Evolutionary conservation across 352 stramenopile genomes (phyloP), one percentile per base, ranked within the genome.

Genomic region (Globisporangium parvum): DNA sequence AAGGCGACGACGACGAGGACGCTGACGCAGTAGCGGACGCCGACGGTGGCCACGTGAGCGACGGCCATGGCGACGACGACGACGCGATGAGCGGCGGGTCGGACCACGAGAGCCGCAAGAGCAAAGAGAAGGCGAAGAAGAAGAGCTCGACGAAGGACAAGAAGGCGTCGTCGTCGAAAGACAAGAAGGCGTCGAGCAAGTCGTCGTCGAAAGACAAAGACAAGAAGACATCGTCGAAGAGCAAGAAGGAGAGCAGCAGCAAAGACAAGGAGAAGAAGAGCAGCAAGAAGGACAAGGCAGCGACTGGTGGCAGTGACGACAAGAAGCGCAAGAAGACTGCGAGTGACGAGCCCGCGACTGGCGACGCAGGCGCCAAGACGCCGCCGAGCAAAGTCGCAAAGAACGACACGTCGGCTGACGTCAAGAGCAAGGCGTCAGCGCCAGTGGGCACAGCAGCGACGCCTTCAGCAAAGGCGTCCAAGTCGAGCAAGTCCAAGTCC

Each of bases 361-460:
- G 20, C 10, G 20, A 21, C 41, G n/a, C 48, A 5, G n/a, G 28
- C 0, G 20, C 39, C 2, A 61, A 58, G 26, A 14, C 51, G 10
- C 63, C 69, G 5, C 65, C 72, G 1, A 42, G 56, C 1, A 90
- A 87, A 57, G 59, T 76, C 24, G 40, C 44, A 11, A 87, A 87
- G 57, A 82, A 70, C 26, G 55, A 72, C 21, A 63, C 59, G 1
- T 28, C 59, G 0, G 45, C 52, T 1, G 67, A 85, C 20, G 71
- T 82, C 10, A 87, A 85, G 62, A 62, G 31, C 21, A 65, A 33
- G n/a, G 28, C n/a, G n/a, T n/a, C n/a, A n/a, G n/a, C n/a, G n/a
- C n/a, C n/a, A n/a, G n/a, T n/a, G n/a, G n/a, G n/a, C n/a, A n/a
- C 55, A 6, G 8, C 28, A 10, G 21, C 21, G 28, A 8, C 31